Evolutionary conservation across 2,329 filamentous ascomycete genomes (phyloP).

Genomic region (Leptographium wingfieldii): DNA sequence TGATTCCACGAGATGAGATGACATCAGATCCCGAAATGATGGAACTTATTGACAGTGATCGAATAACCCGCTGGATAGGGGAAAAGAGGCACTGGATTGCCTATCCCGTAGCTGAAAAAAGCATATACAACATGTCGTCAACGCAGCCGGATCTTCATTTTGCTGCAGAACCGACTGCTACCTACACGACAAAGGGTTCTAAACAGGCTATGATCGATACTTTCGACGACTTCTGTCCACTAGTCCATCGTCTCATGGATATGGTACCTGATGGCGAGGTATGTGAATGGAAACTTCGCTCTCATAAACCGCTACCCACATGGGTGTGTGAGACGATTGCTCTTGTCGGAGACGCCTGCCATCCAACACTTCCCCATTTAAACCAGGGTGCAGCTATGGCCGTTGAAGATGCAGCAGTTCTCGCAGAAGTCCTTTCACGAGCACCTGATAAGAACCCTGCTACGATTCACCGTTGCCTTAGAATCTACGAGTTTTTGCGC

Average conservation of each 20-base stretch:
- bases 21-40: conserved; percentile 52
- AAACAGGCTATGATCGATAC: conserved; percentile 48
- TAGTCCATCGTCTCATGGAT: conserved; percentile 44
- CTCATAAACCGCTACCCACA: conserved; percentile 40
- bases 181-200: conserved; percentile 50
- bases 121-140: conserved; percentile 52
- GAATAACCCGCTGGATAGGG: conserved; percentile 64
- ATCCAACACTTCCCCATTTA: conserved; percentile 54
- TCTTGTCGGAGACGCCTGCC: conserved; percentile 51
- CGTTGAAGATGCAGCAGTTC: conserved; percentile 51
- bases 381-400: conserved; percentile 56
- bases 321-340: conserved; percentile 46
- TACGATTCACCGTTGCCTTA: conserved; percentile 34
- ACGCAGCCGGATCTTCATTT: conserved; percentile 50
- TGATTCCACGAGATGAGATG: conserved; percentile 58
- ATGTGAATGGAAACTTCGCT: conserved; percentile 51
- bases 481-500: conserved; percentile 41
- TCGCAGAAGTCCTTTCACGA: conserved; percentile 38
- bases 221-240: conserved; percentile 47
- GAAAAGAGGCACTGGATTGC: conserved; percentile 64
- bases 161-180: conserved; percentile 41
- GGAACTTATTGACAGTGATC: conserved; percentile 50
- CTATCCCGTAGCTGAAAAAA: conserved; percentile 57
- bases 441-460: conserved; percentile 16
- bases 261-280: conserved; percentile 50